Conservation (phyloP, 2,329 filamentous ascomycete genomes). For the Fusarium vanettenii region DNA sequence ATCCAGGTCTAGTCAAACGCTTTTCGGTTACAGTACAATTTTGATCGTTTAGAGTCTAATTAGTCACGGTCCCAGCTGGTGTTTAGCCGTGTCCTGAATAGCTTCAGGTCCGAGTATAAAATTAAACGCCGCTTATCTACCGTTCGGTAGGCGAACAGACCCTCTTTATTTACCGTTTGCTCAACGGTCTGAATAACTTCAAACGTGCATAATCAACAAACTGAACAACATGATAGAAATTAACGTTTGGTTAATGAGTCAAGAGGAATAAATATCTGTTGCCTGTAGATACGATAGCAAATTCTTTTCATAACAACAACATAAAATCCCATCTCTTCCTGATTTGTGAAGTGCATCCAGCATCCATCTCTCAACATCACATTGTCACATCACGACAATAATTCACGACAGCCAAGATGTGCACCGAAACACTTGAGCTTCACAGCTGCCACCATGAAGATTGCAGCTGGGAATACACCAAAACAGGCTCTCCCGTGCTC, state of each 20-base stretch:
- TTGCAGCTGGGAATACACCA: not conserved
- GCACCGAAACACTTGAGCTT: not conserved
- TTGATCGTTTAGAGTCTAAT: not conserved
- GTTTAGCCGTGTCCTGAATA: not conserved
- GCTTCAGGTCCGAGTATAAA: not conserved
- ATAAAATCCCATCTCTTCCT: not conserved
- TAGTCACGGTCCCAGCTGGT: not conserved
- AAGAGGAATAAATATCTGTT: not conserved
- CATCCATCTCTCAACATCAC: not conserved
- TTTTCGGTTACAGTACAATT: not conserved
- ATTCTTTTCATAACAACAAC: not conserved
- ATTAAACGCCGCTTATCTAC: not conserved
- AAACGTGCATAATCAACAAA: not conserved
- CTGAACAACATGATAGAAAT: not conserved
- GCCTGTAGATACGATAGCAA: not conserved
- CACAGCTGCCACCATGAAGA: not conserved
- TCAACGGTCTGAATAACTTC: not conserved
- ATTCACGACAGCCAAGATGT: not conserved
- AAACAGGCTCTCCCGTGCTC: not conserved
- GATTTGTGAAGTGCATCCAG: not conserved
- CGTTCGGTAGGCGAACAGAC: not conserved
- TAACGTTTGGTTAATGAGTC: not conserved
- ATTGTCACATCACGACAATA: not conserved
- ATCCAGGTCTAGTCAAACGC: not conserved
- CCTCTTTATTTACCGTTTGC: not conserved